Conservation (phyloP, 163 green algal genomes). For the Scenedesmus sp. region DNA sequence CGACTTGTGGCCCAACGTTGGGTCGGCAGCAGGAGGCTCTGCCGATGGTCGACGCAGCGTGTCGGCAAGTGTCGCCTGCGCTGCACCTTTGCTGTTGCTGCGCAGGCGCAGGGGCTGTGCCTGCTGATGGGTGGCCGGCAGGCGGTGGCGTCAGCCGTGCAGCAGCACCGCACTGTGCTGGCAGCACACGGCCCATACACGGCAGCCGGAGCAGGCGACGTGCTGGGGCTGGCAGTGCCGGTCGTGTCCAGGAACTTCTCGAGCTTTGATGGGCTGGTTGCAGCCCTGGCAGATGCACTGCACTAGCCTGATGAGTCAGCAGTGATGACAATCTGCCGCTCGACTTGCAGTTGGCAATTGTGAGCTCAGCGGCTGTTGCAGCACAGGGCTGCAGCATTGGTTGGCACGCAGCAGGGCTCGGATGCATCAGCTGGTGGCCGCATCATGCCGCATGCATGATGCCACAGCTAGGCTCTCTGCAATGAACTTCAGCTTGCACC, state of each 20-base stretch:
- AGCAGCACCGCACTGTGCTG: conserved; percentile 61
- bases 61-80: too few species aligned
- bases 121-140: conserved; percentile 59
- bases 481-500: too few species aligned
- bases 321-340: not conserved
- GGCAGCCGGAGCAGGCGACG: conserved; percentile 57
- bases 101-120: conserved; percentile 71
- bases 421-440: too few species aligned
- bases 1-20: too few species aligned
- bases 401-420: too few species aligned
- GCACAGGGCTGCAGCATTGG: too few species aligned
- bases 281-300: conserved; percentile 57
- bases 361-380: too few species aligned
- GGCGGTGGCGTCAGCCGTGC: conserved; percentile 27
- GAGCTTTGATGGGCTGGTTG: conserved; percentile 70
- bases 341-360: too few species aligned
- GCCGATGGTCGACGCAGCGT: too few species aligned
- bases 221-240: conserved; percentile 64
- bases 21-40: too few species aligned
- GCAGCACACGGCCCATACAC: conserved; percentile 81
- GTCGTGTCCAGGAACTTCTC: conserved; percentile 62
- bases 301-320: not conserved
- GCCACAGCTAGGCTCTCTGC: too few species aligned
- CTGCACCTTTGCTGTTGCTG: not conserved
- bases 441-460: too few species aligned